phyloP scores from a whole-genome alignment of 2,329 filamentous ascomycete species.

The Fusarium brachygibbosum region DNA sequence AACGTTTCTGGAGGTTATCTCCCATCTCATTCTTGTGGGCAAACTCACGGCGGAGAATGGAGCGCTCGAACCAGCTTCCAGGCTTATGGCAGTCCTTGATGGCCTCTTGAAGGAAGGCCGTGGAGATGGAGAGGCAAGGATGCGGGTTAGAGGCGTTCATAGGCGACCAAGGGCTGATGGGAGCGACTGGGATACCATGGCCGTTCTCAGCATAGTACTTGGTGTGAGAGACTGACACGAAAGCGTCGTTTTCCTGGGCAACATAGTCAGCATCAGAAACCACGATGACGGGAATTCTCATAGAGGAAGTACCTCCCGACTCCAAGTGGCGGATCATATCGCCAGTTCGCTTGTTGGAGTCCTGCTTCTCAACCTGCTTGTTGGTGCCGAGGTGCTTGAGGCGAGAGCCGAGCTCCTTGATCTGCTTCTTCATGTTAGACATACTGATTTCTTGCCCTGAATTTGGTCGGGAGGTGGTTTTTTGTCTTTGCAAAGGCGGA shows the following conservation, averaged over 20 bases:
- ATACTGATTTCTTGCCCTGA: neutral
- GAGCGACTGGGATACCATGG: neutral
- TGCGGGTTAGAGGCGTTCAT: conserved; percentile 1
- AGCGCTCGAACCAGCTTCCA: neutral
- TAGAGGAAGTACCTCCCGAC: too few species aligned
- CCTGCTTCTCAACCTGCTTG: neutral
- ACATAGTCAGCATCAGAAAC: too few species aligned
- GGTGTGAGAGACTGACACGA: neutral
- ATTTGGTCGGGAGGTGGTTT: neutral
- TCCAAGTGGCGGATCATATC: too few species aligned
- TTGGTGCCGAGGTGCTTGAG: too few species aligned
- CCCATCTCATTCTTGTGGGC: neutral
- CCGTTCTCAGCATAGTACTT: neutral
- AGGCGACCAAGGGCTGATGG: neutral
- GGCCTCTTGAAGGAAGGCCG: neutral
- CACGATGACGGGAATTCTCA: too few species aligned
- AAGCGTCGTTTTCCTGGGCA: too few species aligned
- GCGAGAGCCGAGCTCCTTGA: too few species aligned
- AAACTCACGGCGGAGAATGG: neutral
- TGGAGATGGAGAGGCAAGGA: neutral
- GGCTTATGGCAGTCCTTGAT: neutral
- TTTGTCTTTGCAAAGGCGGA: neutral
- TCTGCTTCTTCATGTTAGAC: neutral
- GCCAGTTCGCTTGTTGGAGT: too few species aligned
- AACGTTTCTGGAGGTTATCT: neutral